Conservation (phyloP, 768 basidiomycete genomes). For the Pleurotus salmoneostramineus region DNA sequence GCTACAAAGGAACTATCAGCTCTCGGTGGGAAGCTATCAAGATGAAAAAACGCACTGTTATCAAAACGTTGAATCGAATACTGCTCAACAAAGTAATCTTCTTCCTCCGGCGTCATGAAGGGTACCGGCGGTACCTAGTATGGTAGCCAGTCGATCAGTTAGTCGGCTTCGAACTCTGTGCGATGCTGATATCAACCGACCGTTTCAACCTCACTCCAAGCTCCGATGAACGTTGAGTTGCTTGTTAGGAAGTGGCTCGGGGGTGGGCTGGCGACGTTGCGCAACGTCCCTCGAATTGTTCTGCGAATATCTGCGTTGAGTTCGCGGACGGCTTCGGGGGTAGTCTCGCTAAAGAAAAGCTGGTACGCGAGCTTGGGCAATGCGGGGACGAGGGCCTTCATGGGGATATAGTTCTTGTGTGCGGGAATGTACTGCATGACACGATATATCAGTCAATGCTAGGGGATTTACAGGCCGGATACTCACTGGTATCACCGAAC, state of each 20-base stretch:
- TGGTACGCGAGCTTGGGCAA: slow-evolving; percentile 62
- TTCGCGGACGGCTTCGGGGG: slow-evolving; percentile 45
- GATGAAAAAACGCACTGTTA: slow-evolving; percentile 42
- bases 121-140: slow-evolving; percentile 55
- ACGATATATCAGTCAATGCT: neutral
- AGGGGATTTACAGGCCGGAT: neutral
- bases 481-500: slow-evolving; percentile 56
- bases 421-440: slow-evolving; percentile 56
- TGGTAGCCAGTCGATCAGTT: slow-evolving; percentile 1
- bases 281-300: slow-evolving; percentile 52
- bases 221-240: slow-evolving; percentile 43
- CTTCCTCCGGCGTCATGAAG: slow-evolving; percentile 57
- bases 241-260: slow-evolving; percentile 53
- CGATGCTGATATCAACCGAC: slow-evolving; percentile 17
- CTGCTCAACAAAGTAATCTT: slow-evolving; percentile 68
- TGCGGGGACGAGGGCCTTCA: slow-evolving; percentile 29
- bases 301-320: slow-evolving; percentile 53
- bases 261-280: slow-evolving; percentile 50
- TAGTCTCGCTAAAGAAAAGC: slow-evolving; percentile 52
- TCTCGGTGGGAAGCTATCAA: neutral
- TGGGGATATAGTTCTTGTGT: slow-evolving; percentile 42
- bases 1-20: slow-evolving; percentile 29
- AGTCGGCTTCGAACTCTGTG: neutral
- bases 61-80: slow-evolving; percentile 55
- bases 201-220: slow-evolving; percentile 44